Conservation (phyloP, 331 rosid genomes). For the Malus hybrid region DNA sequence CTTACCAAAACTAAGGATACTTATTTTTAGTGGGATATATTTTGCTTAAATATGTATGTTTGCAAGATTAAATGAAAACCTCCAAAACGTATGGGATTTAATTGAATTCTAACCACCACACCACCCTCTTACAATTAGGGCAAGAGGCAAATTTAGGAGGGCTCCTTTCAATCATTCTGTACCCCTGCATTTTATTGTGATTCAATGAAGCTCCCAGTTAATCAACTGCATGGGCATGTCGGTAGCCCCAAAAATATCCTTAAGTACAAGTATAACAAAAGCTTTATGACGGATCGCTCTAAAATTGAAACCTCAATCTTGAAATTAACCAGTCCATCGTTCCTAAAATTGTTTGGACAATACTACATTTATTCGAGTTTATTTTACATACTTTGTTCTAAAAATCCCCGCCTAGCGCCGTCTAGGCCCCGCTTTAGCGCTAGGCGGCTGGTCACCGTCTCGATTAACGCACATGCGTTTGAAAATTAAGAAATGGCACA, state of each 20-base stretch:
- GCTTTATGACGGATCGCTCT: neutral
- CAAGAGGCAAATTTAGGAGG: neutral
- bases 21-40: too few species aligned
- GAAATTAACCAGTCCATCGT: neutral
- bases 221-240: neutral
- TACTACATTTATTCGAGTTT: too few species aligned
- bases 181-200: neutral
- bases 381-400: too few species aligned
- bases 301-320: neutral
- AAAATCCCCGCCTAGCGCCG: too few species aligned
- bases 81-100: neutral
- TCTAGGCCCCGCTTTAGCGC: too few species aligned
- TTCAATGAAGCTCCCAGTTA: neutral
- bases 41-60: too few species aligned
- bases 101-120: too few species aligned
- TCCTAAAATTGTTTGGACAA: neutral
- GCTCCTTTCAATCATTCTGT: neutral
- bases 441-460: too few species aligned
- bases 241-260: neutral
- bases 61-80: neutral
- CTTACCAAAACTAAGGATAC: too few species aligned
- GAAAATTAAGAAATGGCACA: too few species aligned
- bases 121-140: too few species aligned
- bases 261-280: neutral
- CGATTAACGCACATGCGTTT: too few species aligned